Evolutionary conservation across 352 stramenopile genomes (phyloP).

Genomic region (Thalassiosira exigua): DNA sequence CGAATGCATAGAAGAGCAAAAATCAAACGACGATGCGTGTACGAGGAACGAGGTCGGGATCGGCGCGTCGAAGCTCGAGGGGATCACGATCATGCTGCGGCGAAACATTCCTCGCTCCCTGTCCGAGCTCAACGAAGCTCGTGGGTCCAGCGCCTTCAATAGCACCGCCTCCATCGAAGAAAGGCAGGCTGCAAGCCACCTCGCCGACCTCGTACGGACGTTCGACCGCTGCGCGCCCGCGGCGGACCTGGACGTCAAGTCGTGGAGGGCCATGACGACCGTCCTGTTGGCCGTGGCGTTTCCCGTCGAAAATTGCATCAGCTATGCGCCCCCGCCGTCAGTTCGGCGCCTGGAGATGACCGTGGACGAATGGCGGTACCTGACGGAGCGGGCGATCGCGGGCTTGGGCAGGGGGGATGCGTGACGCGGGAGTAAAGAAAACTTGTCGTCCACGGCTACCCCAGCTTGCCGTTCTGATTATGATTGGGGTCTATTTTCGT

Average conservation of each 20-base stretch:
- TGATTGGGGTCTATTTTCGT: no score
- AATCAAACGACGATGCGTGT: not conserved
- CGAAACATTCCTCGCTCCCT: constrained; percentile 61
- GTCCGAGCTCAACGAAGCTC: constrained; percentile 52
- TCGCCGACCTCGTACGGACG: constrained; percentile 63
- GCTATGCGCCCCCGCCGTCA: constrained; percentile 35
- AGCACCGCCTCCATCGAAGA: constrained; percentile 11
- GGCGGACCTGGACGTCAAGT: constrained; percentile 58
- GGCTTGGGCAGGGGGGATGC: constrained; percentile 29
- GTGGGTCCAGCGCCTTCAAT: no score
- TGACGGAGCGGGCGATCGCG: constrained; percentile 44
- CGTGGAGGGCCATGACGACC: constrained; percentile 71
- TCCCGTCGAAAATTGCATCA: constrained; percentile 6
- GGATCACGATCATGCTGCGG: constrained; percentile 76
- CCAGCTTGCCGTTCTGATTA: no score
- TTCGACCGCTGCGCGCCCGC: constrained; percentile 63
- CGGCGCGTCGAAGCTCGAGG: constrained; percentile 60
- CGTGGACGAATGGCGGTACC: constrained; percentile 68
- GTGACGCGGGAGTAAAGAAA: no score
- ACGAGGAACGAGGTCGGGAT: constrained; percentile 51
- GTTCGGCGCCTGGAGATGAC: constrained; percentile 54
- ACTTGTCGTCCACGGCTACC: no score
- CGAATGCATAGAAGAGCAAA: not conserved
- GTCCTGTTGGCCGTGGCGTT: constrained; percentile 71
- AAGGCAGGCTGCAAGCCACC: constrained; percentile 47